phyloP scores from a whole-genome alignment of 495 filamentous ascomycete species.

The Talaromyces nanjingensis region DNA sequence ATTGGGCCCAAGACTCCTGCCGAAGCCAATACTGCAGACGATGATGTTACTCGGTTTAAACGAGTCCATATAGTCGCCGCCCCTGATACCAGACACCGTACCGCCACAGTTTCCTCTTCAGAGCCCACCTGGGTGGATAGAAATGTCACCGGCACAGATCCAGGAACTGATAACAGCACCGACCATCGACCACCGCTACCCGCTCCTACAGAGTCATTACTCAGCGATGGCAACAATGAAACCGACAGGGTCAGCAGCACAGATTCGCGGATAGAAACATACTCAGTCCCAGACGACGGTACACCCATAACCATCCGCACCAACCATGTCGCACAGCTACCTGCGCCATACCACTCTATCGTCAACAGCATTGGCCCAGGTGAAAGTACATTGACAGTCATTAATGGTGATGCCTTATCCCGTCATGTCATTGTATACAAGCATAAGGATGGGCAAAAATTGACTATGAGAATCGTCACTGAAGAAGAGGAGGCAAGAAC shows the following conservation, averaged over 20 bases:
- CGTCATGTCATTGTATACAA: neutral
- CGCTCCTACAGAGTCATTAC: neutral
- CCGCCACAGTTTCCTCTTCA: too few species aligned
- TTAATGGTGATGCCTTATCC: neutral
- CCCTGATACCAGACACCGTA: neutral
- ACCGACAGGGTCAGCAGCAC: too few species aligned
- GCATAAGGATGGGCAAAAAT: neutral
- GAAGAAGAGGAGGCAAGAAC: neutral
- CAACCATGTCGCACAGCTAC: neutral
- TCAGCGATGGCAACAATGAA: neutral
- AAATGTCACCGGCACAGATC: neutral
- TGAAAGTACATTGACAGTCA: neutral
- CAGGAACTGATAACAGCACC: neutral
- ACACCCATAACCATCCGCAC: neutral
- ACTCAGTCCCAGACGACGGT: neutral
- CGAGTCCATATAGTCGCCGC: neutral
- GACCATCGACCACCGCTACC: neutral
- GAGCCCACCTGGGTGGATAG: too few species aligned
- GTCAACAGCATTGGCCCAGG: neutral
- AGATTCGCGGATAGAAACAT: neutral
- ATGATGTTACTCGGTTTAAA: neutral
- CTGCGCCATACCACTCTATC: neutral
- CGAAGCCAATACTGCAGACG: neutral
- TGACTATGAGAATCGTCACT: neutral
- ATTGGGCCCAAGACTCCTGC: neutral